Base-by-base conservation (phyloP, 257 asterid species). In the Petunia axillaris region DNA sequence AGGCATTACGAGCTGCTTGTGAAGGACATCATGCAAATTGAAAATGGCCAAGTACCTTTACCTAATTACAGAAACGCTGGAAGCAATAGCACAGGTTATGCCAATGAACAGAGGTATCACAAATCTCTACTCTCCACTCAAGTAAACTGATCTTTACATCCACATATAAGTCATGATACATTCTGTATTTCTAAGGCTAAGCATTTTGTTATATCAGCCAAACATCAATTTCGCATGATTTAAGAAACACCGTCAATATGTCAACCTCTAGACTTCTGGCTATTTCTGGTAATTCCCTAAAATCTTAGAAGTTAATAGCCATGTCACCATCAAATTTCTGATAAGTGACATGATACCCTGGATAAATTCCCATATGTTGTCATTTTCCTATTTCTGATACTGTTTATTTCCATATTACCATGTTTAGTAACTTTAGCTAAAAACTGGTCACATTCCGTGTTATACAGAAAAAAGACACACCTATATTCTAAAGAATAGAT, bases 1-100 rank as follows among this genome's bases (percentile, higher is more conserved):
- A 77, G 85, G 59, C 91, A 87, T 50, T 87, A 87, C 52, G 87
- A 75, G 57, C 40, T 84, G 25, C 91, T 87, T 55, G 89, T 65
- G 11, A 85, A 64, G 81, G 91, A 87, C 15, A 85, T 87, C 76
- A 82, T 74, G 81, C 82, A 80, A 78, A 87, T 87, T 5, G 91
- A 87, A 68, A 16, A 83, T 8, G 91, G 83, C 36, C 77, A 78
- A 59, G 68, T 85, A n/a, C 86, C 87, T 9, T n/a, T 84, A 43
- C 91, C 89, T 13, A 84, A 84, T 73, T 87, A 87, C 79, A 80
- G 83, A 76, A 68, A 84, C 15, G 57, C 79, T 70, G 82, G 15
- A 14, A 54, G 25, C 84, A 81, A 77, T 65, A 16, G 4, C 80
- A 83, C 86, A 59, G 82, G 57, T 15, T 80, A 79, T 63, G 77